Evolutionary conservation across 1,284 basidiomycete genomes (phyloP).

Genomic region (Austropuccinia psidii): DNA sequence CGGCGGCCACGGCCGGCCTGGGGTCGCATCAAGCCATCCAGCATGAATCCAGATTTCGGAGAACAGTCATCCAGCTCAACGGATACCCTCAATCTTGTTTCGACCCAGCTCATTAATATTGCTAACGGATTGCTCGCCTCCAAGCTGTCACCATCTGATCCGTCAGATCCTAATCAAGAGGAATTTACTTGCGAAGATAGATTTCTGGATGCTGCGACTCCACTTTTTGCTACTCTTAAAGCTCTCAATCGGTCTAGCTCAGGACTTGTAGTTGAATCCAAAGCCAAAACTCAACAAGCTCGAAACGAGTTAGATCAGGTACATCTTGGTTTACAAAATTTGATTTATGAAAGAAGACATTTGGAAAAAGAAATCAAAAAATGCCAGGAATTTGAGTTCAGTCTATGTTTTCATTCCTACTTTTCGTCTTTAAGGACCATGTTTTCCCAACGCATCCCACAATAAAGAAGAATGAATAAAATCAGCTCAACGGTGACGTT

Average conservation of each 20-base stretch:
- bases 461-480: neutral
- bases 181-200: neutral
- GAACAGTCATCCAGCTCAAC: too few relatives aligned
- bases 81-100: neutral
- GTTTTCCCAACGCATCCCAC: neutral
- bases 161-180: neutral
- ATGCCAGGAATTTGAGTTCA: conserved; percentile 32
- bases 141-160: neutral
- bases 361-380: conserved; percentile 35
- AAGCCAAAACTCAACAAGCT: conserved; percentile 11
- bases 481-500: neutral
- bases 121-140: conserved; percentile 1
- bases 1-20: too few relatives aligned
- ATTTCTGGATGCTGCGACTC: neutral
- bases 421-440: neutral
- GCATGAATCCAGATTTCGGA: too few relatives aligned
- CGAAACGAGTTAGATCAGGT: conserved; percentile 18
- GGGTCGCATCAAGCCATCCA: too few relatives aligned
- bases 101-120: neutral
- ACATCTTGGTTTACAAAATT: conserved; percentile 33
- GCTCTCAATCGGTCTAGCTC: conserved; percentile 20
- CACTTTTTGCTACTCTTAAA: conserved; percentile 29
- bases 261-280: neutral
- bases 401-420: neutral
- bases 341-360: conserved; percentile 31